Percentiles rank a stretch among this genome's conserved stretches.
Conservation (phyloP, 164 flowering plant genomes). For the Houttuynia cordata region DNA sequence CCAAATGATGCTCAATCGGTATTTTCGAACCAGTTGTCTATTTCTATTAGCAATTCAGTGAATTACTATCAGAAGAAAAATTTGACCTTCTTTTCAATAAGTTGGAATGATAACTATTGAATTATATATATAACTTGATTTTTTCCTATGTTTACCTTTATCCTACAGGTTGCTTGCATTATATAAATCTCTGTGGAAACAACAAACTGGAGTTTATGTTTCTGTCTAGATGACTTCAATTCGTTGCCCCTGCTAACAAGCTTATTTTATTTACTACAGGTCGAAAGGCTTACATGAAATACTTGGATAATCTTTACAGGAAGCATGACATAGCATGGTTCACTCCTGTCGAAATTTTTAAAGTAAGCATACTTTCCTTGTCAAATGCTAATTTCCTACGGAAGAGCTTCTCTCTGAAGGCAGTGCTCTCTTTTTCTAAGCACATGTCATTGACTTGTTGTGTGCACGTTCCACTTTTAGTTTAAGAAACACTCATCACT, state of each 20-base stretch:
- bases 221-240: neutral
- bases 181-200: neutral
- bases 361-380: slow-evolving; percentile 29
- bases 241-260: neutral
- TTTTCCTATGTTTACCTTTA: neutral
- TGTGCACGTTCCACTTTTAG: neutral
- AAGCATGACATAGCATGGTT: slow-evolving; percentile 79
- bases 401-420: neutral
- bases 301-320: slow-evolving; percentile 64
- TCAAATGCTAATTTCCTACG: neutral
- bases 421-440: neutral
- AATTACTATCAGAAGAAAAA: too few species aligned
- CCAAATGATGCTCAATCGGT: too few species aligned
- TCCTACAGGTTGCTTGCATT: neutral
- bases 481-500: too few species aligned
- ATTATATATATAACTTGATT: neutral
- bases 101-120: neutral
- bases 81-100: too few species aligned
- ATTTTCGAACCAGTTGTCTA: too few species aligned
- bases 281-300: slow-evolving; percentile 60
- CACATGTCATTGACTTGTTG: neutral
- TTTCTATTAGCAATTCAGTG: too few species aligned
- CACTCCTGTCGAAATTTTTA: slow-evolving; percentile 96
- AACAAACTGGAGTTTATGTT: neutral
- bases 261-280: slow-evolving; percentile 28